Evolutionary conservation across 192 early-diverging fungal genomes (phyloP).

Genomic region (Gaertneriomyces semiglobifer): DNA sequence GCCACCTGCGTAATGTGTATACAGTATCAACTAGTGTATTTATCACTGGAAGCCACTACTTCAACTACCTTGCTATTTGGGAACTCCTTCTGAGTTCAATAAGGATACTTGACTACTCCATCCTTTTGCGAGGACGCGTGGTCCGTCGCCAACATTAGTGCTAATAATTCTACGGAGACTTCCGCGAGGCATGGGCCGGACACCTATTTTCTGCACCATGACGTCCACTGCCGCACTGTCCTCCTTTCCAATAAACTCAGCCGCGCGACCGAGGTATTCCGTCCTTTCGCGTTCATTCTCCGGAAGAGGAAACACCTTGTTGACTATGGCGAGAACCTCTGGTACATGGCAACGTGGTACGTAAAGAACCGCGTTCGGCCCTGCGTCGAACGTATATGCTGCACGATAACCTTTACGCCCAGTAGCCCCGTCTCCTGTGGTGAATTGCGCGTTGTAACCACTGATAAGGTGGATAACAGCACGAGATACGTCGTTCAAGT

Average conservation of each 20-base stretch:
- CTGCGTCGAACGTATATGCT: conserved; percentile 98
- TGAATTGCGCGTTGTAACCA: conserved; percentile 70
- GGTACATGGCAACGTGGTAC: conserved; percentile 73
- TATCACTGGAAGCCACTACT: not conserved
- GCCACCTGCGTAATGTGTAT: not conserved
- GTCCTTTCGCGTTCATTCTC: conserved; percentile 9
- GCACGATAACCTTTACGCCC: conserved; percentile 59
- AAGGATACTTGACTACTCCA: conserved; percentile 46
- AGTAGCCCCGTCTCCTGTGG: conserved; percentile 1
- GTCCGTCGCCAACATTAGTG: conserved; percentile 88
- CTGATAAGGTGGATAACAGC: conserved; percentile 80
- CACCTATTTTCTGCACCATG: conserved; percentile 28
- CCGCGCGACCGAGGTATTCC: conserved; percentile 50
- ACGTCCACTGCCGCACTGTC: conserved; percentile 49
- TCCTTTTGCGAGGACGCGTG: conserved; percentile 66
- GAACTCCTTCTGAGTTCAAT: conserved; percentile 62
- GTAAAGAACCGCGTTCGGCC: conserved; percentile 98
- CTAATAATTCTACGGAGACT: conserved; percentile 85
- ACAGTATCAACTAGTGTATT: not conserved
- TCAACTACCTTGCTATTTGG: conserved; percentile 31
- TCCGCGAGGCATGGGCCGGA: conserved; percentile 46
- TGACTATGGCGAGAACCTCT: conserved; percentile 80
- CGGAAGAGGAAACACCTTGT: conserved; percentile 75
- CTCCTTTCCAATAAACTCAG: conserved; percentile 45
- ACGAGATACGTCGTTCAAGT: conserved; percentile 93